A percentile compares a stretch with the other conserved stretches of the same genome.
phyloP scores from a whole-genome alignment of 305 asterid genomes.

The Ilex paraguariensis region DNA sequence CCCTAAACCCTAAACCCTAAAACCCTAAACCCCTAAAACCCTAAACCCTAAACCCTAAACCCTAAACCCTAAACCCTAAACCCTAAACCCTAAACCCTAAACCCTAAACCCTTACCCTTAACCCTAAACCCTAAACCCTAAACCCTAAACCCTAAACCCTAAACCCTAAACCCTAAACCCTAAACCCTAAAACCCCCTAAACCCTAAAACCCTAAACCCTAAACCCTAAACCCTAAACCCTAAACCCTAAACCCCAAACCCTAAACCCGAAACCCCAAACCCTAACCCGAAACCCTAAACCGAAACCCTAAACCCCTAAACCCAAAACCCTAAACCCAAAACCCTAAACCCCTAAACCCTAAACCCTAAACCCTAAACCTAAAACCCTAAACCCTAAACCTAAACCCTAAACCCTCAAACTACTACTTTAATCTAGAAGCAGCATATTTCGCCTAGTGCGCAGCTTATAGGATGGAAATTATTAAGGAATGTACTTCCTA shows the following conservation, averaged over 20 bases:
- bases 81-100: constrained; percentile 8
- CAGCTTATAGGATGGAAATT: too few relatives aligned
- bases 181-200: not conserved
- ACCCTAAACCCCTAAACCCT: too few relatives aligned
- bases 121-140: constrained; percentile 8
- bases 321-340: not conserved
- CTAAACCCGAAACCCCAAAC: not conserved
- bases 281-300: constrained; percentile 2
- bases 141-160: constrained; percentile 4
- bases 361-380: constrained; percentile 1
- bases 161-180: constrained; percentile 8
- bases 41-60: constrained; percentile 4
- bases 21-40: constrained; percentile 4
- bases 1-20: constrained; percentile 1
- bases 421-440: too few relatives aligned
- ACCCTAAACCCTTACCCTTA: constrained; percentile 6
- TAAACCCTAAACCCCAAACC: not conserved
- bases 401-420: constrained; percentile 8
- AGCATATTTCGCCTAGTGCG: too few relatives aligned
- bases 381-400: constrained; percentile 1
- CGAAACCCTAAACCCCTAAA: not conserved
- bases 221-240: constrained; percentile 1
- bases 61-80: constrained; percentile 6
- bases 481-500: too few relatives aligned
- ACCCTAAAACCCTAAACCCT: constrained; percentile 5